These are phyloP conservation scores for Crithidia acanthocephali DNA, from an alignment of 208 protist genomes.

Conservation along the genomic window DNA sequence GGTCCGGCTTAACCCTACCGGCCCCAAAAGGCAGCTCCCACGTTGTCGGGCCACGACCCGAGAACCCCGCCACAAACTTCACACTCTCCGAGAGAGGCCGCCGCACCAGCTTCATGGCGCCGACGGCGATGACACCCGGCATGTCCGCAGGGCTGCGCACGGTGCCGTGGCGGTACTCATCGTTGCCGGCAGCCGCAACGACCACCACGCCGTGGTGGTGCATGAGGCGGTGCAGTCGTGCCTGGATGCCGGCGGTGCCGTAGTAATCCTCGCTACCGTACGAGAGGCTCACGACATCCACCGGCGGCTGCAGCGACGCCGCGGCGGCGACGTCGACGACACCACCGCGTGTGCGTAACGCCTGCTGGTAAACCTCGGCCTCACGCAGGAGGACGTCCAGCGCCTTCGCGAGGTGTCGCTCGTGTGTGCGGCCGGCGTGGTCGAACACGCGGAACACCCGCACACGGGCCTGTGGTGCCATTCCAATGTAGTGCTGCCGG, in stretches of 20 bases:
- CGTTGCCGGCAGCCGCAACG: slow-evolving; percentile 97
- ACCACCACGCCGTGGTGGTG: slow-evolving; percentile 94
- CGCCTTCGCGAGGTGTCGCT: slow-evolving; percentile 95
- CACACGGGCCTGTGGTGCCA: slow-evolving; percentile 64
- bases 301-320: neutral
- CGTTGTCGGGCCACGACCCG: slow-evolving; percentile 92
- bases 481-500: slow-evolving; percentile 3
- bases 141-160: slow-evolving; percentile 97
- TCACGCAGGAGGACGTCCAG: slow-evolving; percentile 54
- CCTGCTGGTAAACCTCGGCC: slow-evolving; percentile 6
- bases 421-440: slow-evolving; percentile 72
- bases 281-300: slow-evolving; percentile 94
- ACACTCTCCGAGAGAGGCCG: neutral
- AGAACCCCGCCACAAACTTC: slow-evolving; percentile 84
- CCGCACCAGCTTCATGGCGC: slow-evolving; percentile 42
- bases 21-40: slow-evolving; percentile 94
- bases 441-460: slow-evolving; percentile 97
- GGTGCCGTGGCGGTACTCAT: slow-evolving; percentile 95
- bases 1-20: slow-evolving; percentile 97
- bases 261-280: slow-evolving; percentile 97
- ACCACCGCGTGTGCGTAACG: slow-evolving; percentile 12
- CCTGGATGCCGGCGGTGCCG: slow-evolving; percentile 71
- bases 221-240: slow-evolving; percentile 41
- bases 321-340: slow-evolving; percentile 41
- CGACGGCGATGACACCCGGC: slow-evolving; percentile 95